Evolutionary conservation across 2,329 filamentous ascomycete species (phyloP).

Genomic region (Rhinocladiella similis): DNA sequence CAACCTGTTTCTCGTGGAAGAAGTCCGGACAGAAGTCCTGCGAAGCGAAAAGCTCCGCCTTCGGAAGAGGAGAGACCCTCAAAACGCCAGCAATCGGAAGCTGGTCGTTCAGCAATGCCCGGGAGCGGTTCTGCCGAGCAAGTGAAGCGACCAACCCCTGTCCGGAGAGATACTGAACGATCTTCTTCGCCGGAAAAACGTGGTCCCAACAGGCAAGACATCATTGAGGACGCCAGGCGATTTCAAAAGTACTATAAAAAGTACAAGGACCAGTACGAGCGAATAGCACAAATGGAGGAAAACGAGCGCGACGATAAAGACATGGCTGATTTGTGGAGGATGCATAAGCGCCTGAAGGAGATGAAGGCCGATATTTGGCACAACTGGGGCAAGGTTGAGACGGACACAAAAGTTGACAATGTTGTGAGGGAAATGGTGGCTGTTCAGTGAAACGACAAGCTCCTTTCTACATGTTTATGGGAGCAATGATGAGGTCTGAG

Average conservation of each 20-base stretch:
- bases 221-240: conserved; percentile 39
- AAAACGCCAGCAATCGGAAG: conserved; percentile 32
- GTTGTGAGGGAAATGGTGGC: conserved; percentile 16
- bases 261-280: conserved; percentile 58
- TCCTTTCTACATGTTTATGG: background rate
- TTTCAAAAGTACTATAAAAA: conserved; percentile 61
- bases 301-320: conserved; percentile 49
- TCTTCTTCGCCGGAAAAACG: conserved; percentile 35
- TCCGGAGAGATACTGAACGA: conserved; percentile 20
- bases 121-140: conserved; percentile 5
- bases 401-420: conserved; percentile 9
- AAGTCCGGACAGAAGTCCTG: conserved; percentile 35
- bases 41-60: conserved; percentile 43
- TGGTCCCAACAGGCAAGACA: conserved; percentile 40
- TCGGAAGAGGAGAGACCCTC: conserved; percentile 31
- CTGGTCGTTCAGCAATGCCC: conserved; percentile 31
- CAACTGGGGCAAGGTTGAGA: conserved; percentile 28
- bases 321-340: conserved; percentile 51
- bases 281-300: conserved; percentile 40
- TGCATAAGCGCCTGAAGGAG: conserved; percentile 30
- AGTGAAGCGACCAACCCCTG: conserved; percentile 13
- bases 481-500: background rate
- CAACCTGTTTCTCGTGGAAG: conserved; percentile 18
- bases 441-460: conserved; percentile 2
- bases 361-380: conserved; percentile 32